A percentile compares a stretch with the other conserved stretches of the same genome.
Conservation (phyloP, 2,329 filamentous ascomycete species). For the Ilyonectria sp. region DNA sequence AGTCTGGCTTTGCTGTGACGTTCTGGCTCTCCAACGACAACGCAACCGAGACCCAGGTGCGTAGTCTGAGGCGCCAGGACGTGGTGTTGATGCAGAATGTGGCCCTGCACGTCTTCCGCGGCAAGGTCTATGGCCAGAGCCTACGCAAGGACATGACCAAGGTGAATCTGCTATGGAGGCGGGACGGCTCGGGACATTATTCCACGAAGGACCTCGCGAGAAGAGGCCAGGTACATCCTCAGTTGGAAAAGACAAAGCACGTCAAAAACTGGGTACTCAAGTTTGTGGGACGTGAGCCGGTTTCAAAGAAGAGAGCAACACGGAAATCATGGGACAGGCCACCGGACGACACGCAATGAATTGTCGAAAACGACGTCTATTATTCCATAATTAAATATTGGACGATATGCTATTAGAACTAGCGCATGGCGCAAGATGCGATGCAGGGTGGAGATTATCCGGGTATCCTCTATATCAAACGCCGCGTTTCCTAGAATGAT, state of each 20-base stretch:
- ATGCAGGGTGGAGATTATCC: conserved; percentile 41
- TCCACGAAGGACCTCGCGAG: conserved; percentile 63
- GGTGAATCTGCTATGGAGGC: conserved; percentile 74
- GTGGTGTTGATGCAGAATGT: conserved; percentile 86
- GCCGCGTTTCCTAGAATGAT: conserved; percentile 28
- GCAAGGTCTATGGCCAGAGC: conserved; percentile 88
- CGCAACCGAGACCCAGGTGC: conserved; percentile 52
- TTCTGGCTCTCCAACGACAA: conserved; percentile 79
- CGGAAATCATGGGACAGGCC: conserved; percentile 56
- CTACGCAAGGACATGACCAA: conserved; percentile 80
- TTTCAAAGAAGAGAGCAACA: conserved; percentile 29
- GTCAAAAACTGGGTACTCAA: conserved; percentile 83
- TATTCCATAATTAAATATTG: conserved; percentile 26
- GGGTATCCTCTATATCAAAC: conserved; percentile 48
- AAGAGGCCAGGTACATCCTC: conserved; percentile 57
- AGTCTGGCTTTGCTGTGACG: conserved; percentile 83
- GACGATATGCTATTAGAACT: conserved; percentile 16
- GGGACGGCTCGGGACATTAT: conserved; percentile 71
- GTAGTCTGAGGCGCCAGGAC: conserved; percentile 76
- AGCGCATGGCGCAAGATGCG: conserved; percentile 28
- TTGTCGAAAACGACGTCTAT: conserved; percentile 18
- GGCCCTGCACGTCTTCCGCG: conserved; percentile 81
- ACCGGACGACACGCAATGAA: conserved; percentile 59
- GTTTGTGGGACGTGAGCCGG: conserved; percentile 70
- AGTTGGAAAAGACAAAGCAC: conserved; percentile 74